Percentiles rank a stretch among this genome's conserved stretches.
Evolutionary conservation across 1,284 basidiomycete species (phyloP).

Genomic region (Ganoderma sinense): DNA sequence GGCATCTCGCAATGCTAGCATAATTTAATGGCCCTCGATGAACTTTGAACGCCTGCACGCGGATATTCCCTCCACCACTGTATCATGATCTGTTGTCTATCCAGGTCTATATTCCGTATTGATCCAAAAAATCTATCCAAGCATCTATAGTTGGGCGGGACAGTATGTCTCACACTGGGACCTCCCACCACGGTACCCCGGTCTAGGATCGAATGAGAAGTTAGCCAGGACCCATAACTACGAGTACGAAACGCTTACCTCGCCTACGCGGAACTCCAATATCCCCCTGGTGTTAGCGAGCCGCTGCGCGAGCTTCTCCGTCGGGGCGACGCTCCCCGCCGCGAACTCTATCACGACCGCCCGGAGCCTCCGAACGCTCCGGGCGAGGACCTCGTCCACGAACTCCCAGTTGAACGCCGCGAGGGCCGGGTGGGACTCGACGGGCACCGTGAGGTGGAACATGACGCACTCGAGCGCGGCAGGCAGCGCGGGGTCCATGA

Average conservation of each 20-base stretch:
- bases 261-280: neutral
- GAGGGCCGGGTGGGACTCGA: neutral
- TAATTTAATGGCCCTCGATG: neutral
- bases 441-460: neutral
- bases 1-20: constrained; percentile 37
- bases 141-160: neutral
- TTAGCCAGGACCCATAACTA: neutral
- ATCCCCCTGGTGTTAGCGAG: neutral
- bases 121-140: neutral
- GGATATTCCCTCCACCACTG: neutral
- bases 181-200: neutral
- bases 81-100: neutral
- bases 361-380: constrained; percentile 40
- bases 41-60: neutral
- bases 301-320: neutral
- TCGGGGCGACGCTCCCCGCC: neutral
- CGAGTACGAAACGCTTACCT: neutral
- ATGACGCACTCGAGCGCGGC: neutral
- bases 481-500: neutral
- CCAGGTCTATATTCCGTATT: neutral
- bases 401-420: neutral
- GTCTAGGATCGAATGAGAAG: neutral
- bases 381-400: neutral
- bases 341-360: constrained; percentile 18
- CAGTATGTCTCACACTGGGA: neutral